Evolutionary conservation across 352 stramenopile species (phyloP), one percentile per base, ranked within the genome.

Genomic region (Pythium pectinolyticum): DNA sequence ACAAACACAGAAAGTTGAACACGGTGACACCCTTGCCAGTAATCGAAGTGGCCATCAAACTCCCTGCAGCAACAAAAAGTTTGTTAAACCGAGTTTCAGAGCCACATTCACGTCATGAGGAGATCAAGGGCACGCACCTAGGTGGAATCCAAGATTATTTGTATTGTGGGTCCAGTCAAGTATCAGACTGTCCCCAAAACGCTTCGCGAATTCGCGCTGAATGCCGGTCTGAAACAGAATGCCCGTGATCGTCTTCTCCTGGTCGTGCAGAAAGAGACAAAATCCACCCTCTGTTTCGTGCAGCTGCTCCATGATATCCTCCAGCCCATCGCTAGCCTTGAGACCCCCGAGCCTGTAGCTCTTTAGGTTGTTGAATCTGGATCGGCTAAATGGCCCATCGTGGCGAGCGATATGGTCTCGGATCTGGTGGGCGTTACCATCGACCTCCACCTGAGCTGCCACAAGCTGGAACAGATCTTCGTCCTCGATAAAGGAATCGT

Each of bases 101-200:
- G n/a, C n/a, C n/a, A n/a, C n/a, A n/a, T n/a, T n/a, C n/a, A n/a
- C n/a, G n/a, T n/a, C n/a, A n/a, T n/a, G n/a, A n/a, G n/a, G n/a
- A n/a, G n/a, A n/a, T n/a, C n/a, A n/a, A n/a, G n/a, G n/a, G n/a
- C n/a, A n/a, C n/a, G n/a, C n/a, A 58, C 62, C 22, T 52, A 47
- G 31, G 32, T 60, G 32, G 56, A 62, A 17, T 25, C 63, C 10
- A 40, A 32, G 14, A 25, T 66, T 70, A 43, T 66, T 70, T 3
- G 56, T 63, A 11, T 66, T 51, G 25, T 66, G 63, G 15, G 63
- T 70, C 51, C 56, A 66, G 35, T 70, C 63, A 2, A 70, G 9
- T 1, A 70, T 6, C 22, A 66, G 20, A 30, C 22, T 55, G 34
- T 70, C 50, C 1, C 56, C 63, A 30, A 49, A 27, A 5, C 43